Conservation (phyloP, 202 grass and related monocot genomes). For the Elaeis oleifera region DNA sequence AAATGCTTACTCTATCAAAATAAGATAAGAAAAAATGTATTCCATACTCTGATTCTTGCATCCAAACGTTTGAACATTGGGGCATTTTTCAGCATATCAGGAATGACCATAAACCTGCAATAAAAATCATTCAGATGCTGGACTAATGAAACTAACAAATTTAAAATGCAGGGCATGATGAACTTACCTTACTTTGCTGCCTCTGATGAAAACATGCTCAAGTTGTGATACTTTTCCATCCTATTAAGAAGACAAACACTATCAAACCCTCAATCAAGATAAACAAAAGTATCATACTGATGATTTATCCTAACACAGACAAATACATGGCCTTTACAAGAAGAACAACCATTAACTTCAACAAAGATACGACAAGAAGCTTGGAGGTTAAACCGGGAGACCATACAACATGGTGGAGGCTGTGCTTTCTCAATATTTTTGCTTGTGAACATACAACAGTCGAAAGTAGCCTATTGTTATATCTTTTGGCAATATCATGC, state of each 20-base stretch:
- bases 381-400: too few species aligned
- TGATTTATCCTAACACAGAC: too few species aligned
- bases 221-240: constrained; percentile 89
- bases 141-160: not conserved
- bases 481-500: too few species aligned
- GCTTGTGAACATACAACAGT: too few species aligned
- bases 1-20: not conserved
- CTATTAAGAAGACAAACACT: constrained; percentile 17
- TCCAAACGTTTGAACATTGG: constrained; percentile 96
- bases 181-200: constrained; percentile 83
- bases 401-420: too few species aligned
- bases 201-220: constrained; percentile 88
- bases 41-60: constrained; percentile 65
- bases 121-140: constrained; percentile 6
- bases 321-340: too few species aligned
- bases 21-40: not conserved
- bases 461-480: too few species aligned
- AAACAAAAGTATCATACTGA: too few species aligned
- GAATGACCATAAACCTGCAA: constrained; percentile 63
- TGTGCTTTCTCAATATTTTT: too few species aligned
- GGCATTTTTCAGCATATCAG: constrained; percentile 97
- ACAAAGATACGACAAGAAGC: too few species aligned
- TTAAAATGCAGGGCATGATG: not conserved
- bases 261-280: too few species aligned
- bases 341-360: too few species aligned